Conservation (phyloP, 257 asterid species). For the Echium plantagineum region DNA sequence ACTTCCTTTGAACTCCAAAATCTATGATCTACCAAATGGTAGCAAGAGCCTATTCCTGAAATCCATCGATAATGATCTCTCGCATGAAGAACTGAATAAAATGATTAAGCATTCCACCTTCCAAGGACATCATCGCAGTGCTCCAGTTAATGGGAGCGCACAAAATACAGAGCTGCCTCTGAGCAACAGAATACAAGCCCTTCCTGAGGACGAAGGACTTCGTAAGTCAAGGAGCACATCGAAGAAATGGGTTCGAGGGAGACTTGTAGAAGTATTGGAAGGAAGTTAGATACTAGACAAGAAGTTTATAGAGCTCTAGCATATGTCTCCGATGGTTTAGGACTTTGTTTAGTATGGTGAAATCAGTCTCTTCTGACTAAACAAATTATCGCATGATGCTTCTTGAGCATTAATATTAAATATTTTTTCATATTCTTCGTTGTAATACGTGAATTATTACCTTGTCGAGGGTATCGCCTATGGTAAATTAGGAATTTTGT, state of each 20-base stretch:
- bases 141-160: conserved; percentile 16
- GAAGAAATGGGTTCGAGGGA: conserved; percentile 88
- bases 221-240: conserved; percentile 9
- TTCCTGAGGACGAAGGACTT: conserved; percentile 10
- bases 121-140: conserved; percentile 10
- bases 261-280: conserved; percentile 60
- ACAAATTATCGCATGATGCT: too few species aligned
- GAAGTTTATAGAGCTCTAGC: conserved; percentile 2
- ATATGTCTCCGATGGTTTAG: background rate
- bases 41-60: conserved; percentile 14
- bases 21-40: conserved; percentile 14
- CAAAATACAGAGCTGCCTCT: conserved; percentile 9
- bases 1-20: conserved; percentile 11
- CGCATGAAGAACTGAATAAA: conserved; percentile 12
- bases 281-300: conserved; percentile 28
- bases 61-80: conserved; percentile 16
- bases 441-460: background rate
- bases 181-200: conserved; percentile 15
- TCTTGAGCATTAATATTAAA: too few species aligned
- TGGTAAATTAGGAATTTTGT: too few species aligned
- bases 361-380: too few species aligned
- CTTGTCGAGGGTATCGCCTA: too few species aligned
- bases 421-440: background rate
- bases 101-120: conserved; percentile 11
- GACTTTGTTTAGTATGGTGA: too few species aligned